phyloP scores from a whole-genome alignment of 805 yeast genomes.

The Grigorovia transvaalensis region DNA sequence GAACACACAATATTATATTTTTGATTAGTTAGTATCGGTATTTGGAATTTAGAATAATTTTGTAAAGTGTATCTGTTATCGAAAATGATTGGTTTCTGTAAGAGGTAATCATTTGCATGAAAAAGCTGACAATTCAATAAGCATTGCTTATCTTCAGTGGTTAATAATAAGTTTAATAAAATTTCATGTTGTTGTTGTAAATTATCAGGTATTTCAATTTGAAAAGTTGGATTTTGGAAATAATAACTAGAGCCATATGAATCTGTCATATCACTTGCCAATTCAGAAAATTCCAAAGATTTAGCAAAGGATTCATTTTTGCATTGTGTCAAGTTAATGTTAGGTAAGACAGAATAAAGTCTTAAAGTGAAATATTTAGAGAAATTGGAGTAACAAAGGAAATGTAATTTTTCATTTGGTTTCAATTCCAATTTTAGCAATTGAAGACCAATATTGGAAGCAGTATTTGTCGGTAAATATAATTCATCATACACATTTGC shows the following conservation, averaged over 20 bases:
- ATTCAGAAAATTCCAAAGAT: conserved; percentile 1
- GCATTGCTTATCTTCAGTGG: conserved; percentile 7
- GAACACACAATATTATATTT: conserved; percentile 19
- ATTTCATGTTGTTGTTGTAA: conserved; percentile 3
- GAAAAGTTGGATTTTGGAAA: conserved; percentile 18
- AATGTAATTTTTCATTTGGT: conserved; percentile 2
- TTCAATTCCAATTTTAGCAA: conserved; percentile 21
- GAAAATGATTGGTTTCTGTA: conserved; percentile 15
- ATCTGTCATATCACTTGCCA: not conserved
- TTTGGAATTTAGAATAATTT: conserved; percentile 4
- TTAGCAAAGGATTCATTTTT: not conserved
- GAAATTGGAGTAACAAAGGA: conserved; percentile 20
- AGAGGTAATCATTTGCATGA: conserved; percentile 11
- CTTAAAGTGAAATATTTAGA: conserved; percentile 17
- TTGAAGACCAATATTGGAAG: conserved; percentile 32
- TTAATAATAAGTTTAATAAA: conserved; percentile 10
- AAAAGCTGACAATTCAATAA: conserved; percentile 18
- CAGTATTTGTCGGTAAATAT: conserved; percentile 13
- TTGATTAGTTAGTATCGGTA: conserved; percentile 14
- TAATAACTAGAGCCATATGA: conserved; percentile 3
- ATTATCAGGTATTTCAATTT: conserved; percentile 7
- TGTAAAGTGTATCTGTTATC: conserved; percentile 8
- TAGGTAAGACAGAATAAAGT: conserved; percentile 6
- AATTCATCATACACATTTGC: conserved; percentile 4
- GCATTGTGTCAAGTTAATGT: not conserved